phyloP scores from a whole-genome alignment of 2,329 filamentous ascomycete species.

The Penicillium sp. region DNA sequence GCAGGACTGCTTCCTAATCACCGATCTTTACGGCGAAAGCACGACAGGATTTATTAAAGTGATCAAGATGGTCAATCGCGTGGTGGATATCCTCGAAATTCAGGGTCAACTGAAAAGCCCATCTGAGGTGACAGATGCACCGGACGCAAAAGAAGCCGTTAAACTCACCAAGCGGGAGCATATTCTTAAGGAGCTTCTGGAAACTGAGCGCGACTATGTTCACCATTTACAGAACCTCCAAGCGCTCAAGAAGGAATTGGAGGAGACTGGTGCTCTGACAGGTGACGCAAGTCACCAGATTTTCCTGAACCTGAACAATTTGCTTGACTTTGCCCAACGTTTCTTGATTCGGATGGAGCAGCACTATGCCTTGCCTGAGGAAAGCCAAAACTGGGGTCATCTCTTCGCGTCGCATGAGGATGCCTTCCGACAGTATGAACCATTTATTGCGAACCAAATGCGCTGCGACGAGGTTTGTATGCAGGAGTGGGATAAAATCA shows the following conservation, averaged over 20 bases:
- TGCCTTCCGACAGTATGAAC: constrained; percentile 88
- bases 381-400: constrained; percentile 89
- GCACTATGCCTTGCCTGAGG: constrained; percentile 77
- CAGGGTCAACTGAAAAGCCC: constrained; percentile 72
- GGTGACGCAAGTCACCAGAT: constrained; percentile 92
- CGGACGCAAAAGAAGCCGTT: constrained; percentile 46
- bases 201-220: constrained; percentile 96
- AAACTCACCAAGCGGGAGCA: constrained; percentile 77
- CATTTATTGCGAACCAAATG: constrained; percentile 94
- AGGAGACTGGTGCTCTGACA: constrained; percentile 82
- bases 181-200: constrained; percentile 86
- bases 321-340: constrained; percentile 91
- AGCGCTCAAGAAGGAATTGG: constrained; percentile 83
- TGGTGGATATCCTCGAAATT: constrained; percentile 81
- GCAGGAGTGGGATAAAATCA: constrained; percentile 83
- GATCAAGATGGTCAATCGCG: constrained; percentile 86
- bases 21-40: constrained; percentile 87
- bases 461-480: constrained; percentile 84
- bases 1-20: constrained; percentile 86
- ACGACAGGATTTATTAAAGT: constrained; percentile 98
- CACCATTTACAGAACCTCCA: constrained; percentile 95
- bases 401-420: constrained; percentile 84
- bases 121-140: constrained; percentile 52
- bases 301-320: constrained; percentile 92
- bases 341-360: constrained; percentile 96